Evolutionary conservation across 257 asterid species (phyloP).

Genomic region (Nicotiana undulata): DNA sequence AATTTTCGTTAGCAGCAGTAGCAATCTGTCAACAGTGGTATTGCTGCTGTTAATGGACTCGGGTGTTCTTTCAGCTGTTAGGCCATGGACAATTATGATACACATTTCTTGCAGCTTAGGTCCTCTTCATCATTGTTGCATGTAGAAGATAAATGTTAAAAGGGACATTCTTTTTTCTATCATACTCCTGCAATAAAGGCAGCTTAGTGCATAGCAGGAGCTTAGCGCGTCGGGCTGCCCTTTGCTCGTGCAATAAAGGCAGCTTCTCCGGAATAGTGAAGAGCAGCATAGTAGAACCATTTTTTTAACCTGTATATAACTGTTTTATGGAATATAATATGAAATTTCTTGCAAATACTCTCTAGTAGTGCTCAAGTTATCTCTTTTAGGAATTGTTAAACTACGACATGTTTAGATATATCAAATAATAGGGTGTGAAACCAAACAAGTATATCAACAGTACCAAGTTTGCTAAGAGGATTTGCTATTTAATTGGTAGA

Average conservation of each 20-base stretch:
- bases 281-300: neutral
- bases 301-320: neutral
- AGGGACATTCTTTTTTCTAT: neutral
- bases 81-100: slow-evolving; percentile 7
- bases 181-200: neutral
- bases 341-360: neutral
- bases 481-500: neutral
- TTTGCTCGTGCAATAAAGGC: neutral
- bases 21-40: neutral
- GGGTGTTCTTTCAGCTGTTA: neutral
- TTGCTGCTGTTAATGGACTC: neutral
- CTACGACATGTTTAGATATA: neutral
- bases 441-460: neutral
- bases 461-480: neutral
- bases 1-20: neutral
- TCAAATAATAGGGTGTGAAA: neutral
- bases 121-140: neutral
- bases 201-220: neutral
- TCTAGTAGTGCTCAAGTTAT: neutral
- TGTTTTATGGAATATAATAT: neutral
- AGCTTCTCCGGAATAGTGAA: neutral
- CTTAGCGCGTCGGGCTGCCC: too few relatives aligned
- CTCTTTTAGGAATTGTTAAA: neutral
- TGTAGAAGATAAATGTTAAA: slow-evolving; percentile 4
- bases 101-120: slow-evolving; percentile 7